Base-by-base conservation (phyloP, 83 land plant species). In the Picea mariana region DNA sequence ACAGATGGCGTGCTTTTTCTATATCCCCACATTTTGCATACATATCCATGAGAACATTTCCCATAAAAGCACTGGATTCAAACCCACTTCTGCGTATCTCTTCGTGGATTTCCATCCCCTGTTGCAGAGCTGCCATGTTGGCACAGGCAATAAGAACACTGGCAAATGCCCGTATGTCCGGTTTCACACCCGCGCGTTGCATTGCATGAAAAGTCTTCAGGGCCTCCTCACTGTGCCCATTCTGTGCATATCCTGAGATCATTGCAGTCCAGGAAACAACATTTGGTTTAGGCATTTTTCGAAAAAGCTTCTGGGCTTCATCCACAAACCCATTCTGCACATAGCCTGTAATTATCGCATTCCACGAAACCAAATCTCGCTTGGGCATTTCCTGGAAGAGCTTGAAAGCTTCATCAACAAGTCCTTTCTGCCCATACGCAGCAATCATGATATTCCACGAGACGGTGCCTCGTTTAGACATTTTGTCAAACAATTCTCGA, bases 241-340 rank as follows among this genome's bases (percentile, higher is more conserved):
- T 92, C 49, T 92, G 90, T 6, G 94, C 94, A 68, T 90, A 88
- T 12, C 94, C 94, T 62, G 79, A 72, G 34, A 92, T 90, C 88
- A 92, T 87, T 12, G 94, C 63, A 75, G 88, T 92, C 94, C 94
- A 92, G n/a, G 88, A 84, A 40, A 92, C 87, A 80, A 84, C 79
- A 84, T 90, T 88, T 63, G 81, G 88, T n/a, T n/a, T n/a, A n/a
- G n/a, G n/a, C n/a, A n/a, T n/a, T n/a, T n/a, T n/a, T n/a, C n/a
- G n/a, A n/a, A n/a, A n/a, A n/a, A n/a, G n/a, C n/a, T n/a, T n/a
- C n/a, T n/a, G n/a, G n/a, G n/a, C n/a, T n/a, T n/a, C n/a, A n/a
- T n/a, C n/a, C n/a, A n/a, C n/a, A n/a, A n/a, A n/a, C n/a, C n/a
- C n/a, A n/a, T n/a, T n/a, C n/a, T n/a, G n/a, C n/a, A n/a, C n/a